These are phyloP conservation scores for Mayamaea pseudoterrestris DNA, from an alignment of 108 stramenopile genomes.

Conservation along the genomic window DNA sequence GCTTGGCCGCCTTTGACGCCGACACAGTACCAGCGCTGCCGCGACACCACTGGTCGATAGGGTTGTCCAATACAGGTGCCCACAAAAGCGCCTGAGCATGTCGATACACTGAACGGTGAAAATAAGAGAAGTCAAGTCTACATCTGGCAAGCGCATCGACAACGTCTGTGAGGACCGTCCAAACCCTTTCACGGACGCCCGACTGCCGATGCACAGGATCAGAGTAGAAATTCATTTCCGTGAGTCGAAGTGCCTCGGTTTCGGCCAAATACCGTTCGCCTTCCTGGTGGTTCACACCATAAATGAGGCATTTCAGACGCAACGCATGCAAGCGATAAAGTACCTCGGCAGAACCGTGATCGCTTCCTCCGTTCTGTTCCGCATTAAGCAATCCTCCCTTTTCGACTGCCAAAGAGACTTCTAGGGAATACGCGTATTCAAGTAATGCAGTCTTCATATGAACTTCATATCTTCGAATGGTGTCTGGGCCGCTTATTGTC, in stretches of 20 bases:
- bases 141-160: conserved; percentile 56
- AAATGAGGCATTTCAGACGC: conserved; percentile 61
- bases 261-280: conserved; percentile 33
- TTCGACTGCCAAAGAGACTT: conserved; percentile 36
- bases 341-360: conserved; percentile 64
- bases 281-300: conserved; percentile 25
- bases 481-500: neutral
- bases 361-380: conserved; percentile 55
- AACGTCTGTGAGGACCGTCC: conserved; percentile 57
- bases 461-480: conserved; percentile 44
- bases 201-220: neutral
- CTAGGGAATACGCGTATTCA: conserved; percentile 37
- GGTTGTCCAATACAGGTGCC: conserved; percentile 60
- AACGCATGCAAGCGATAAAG: conserved; percentile 73
- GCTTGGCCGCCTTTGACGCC: conserved; percentile 19
- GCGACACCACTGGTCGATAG: conserved; percentile 8
- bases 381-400: conserved; percentile 27
- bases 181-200: conserved; percentile 28
- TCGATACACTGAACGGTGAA: conserved; percentile 76
- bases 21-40: conserved; percentile 37
- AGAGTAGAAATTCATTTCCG: conserved; percentile 23
- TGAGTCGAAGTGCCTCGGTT: conserved; percentile 53
- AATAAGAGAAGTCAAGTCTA: conserved; percentile 42
- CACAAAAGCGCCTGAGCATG: conserved; percentile 73
- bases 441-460: conserved; percentile 35